Evolutionary conservation across 768 basidiomycete genomes (phyloP), one percentile per base, ranked within the genome.

Genomic region (Auricularia auricula-judae): DNA sequence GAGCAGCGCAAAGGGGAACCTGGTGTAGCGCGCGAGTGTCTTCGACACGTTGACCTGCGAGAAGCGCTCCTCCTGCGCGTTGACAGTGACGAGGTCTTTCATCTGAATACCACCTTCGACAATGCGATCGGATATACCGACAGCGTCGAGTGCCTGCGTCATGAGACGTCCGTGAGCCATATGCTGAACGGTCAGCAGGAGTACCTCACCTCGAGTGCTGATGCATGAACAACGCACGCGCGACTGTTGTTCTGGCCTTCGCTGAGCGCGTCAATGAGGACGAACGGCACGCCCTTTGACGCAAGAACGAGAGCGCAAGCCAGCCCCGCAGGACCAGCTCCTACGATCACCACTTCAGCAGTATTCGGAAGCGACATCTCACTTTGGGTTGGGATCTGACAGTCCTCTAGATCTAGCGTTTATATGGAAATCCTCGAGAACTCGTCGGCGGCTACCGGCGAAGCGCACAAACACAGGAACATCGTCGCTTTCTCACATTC

Each of bases 271-370:
- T 84, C 82, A 1, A 83, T 79, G 18, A 82, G 71, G 16, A 78
- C 63, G 71, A 84, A 65, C 43, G 82, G 77, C 53, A 76, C 75
- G 1, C 77, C 77, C n/a, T 80, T 75, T 14, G 77, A 71, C 16
- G 73, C 68, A 7, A 84, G 77, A 18, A 81, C 76, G 14, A 82
- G 68, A 29, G 82, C 82, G 58, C 75, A 71, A 0, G 79, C 73
- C 61, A 83, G 77, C 14, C 83, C 82, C 1, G 76, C 69, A 36
- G 82, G 82, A n/a, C 82, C 82, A 34, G 80, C 80, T 33, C 81
- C 82, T 8, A 84, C 77, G 23, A 84, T 75, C 58, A 83, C 76
- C 35, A 83, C 71, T 23, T 36, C 29, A 10, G 56, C 18, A 7
- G 10, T 8, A 33, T 7, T 23, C 12, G 56, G 56, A 33, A 59